Conservation (phyloP, 2,329 filamentous ascomycete genomes). For the Nothophoma quercina region DNA sequence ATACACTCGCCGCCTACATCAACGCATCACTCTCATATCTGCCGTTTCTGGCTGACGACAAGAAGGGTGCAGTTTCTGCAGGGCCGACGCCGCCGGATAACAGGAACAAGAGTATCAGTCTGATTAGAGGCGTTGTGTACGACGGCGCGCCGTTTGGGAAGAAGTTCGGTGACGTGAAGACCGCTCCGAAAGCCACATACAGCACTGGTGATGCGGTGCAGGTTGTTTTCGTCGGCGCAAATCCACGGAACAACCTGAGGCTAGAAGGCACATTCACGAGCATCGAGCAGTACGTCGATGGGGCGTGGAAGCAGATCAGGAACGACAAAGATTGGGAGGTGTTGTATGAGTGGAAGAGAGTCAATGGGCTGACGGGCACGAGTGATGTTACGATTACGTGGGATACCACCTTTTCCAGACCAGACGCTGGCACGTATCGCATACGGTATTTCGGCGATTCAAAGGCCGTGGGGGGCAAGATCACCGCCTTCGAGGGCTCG, state of each 20-base stretch:
- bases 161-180: slow-evolving; percentile 72
- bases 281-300: slow-evolving; percentile 67
- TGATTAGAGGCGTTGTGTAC: slow-evolving; percentile 80
- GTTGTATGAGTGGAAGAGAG: slow-evolving; percentile 80
- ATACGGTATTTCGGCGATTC: slow-evolving; percentile 85
- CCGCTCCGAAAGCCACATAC: slow-evolving; percentile 64
- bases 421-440: slow-evolving; percentile 71
- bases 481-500: slow-evolving; percentile 64
- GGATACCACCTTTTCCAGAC: slow-evolving; percentile 67
- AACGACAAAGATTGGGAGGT: slow-evolving; percentile 85
- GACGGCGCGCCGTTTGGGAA: slow-evolving; percentile 73
- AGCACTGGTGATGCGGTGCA: slow-evolving; percentile 67
- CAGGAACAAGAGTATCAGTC: slow-evolving; percentile 74
- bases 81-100: slow-evolving; percentile 80
- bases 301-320: slow-evolving; percentile 70
- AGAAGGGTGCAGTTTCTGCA: slow-evolving; percentile 43
- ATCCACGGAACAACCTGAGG: slow-evolving; percentile 86
- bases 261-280: slow-evolving; percentile 80
- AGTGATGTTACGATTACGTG: slow-evolving; percentile 82
- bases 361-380: slow-evolving; percentile 71
- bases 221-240: slow-evolving; percentile 82
- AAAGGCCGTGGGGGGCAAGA: slow-evolving; percentile 69
- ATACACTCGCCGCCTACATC: slow-evolving; percentile 86
- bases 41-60: slow-evolving; percentile 64
- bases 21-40: slow-evolving; percentile 81